These are phyloP conservation scores for Ogataea glucozyma DNA, from an alignment of 805 yeast species.

Conservation along the genomic window DNA sequence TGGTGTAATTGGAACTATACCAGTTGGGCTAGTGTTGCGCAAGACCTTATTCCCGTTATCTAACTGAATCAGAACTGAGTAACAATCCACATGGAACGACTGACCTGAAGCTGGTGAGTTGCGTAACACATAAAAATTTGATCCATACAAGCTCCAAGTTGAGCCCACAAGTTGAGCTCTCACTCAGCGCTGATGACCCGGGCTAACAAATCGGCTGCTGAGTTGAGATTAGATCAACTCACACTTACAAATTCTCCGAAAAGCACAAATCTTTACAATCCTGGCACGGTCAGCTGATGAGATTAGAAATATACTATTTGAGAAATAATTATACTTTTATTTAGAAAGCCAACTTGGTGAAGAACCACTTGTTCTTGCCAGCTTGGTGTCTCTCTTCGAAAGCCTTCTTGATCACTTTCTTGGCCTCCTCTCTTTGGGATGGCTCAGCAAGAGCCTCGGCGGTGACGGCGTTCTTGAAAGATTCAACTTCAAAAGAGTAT, in stretches of 20 bases:
- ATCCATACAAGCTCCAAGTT: too few species aligned
- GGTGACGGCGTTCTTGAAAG: slow-evolving; percentile 87
- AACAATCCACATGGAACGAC: too few species aligned
- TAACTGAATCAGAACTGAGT: too few species aligned
- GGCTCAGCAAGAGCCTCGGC: slow-evolving; percentile 96
- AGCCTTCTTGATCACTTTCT: slow-evolving; percentile 98
- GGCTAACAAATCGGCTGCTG: too few species aligned
- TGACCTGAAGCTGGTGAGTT: too few species aligned
- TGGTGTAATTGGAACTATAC: too few species aligned
- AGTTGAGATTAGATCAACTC: too few species aligned
- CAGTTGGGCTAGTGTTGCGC: too few species aligned
- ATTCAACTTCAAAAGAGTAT: slow-evolving; percentile 96
- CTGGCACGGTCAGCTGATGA: background rate
- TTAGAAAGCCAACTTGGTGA: slow-evolving; percentile 70
- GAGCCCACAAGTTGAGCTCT: too few species aligned
- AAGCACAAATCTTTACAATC: background rate
- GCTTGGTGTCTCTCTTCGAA: slow-evolving; percentile 99
- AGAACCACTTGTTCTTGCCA: slow-evolving; percentile 99
- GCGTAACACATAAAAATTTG: too few species aligned
- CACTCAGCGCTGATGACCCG: too few species aligned
- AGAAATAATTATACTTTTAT: slow-evolving; percentile 18
- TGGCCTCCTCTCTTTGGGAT: slow-evolving; percentile 97
- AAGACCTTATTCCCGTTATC: too few species aligned
- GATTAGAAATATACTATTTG: slow-evolving; percentile 16
- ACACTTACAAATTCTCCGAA: background rate